phyloP scores from a whole-genome alignment of 2,329 filamentous ascomycete genomes.

The Pseudopyrenochaeta lycopersici region DNA sequence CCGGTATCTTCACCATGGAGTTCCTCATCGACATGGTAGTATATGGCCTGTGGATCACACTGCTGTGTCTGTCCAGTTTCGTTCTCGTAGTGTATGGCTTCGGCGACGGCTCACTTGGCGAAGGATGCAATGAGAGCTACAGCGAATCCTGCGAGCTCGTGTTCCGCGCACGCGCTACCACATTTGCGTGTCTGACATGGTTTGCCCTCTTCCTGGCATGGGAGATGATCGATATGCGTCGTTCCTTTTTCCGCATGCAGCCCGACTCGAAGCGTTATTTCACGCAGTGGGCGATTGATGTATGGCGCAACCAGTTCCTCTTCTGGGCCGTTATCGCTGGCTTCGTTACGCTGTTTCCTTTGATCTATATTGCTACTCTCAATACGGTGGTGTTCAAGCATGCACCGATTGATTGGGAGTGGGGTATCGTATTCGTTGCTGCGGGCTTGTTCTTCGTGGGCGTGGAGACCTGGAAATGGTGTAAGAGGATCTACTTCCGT shows the following conservation, averaged over 20 bases:
- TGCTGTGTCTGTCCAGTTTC: constrained; percentile 45
- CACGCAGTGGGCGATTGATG: constrained; percentile 69
- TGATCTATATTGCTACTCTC: constrained; percentile 72
- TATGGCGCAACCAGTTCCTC: constrained; percentile 76
- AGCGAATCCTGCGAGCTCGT: constrained; percentile 41
- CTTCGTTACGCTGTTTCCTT: constrained; percentile 57
- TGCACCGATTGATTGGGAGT: constrained; percentile 72
- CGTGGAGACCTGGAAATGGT: constrained; percentile 74
- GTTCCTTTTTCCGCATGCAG: constrained; percentile 79
- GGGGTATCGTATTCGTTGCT: constrained; percentile 72
- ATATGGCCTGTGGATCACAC: constrained; percentile 46
- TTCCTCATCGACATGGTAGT: too few relatives aligned
- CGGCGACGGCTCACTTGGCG: constrained; percentile 44
- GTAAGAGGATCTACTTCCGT: too few relatives aligned
- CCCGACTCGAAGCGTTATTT: constrained; percentile 61
- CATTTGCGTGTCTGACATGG: constrained; percentile 79
- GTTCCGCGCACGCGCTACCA: too few relatives aligned
- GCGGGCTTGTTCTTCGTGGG: constrained; percentile 70
- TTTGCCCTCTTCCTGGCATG: constrained; percentile 79
- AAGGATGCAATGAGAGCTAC: constrained; percentile 47
- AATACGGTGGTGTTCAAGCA: constrained; percentile 74
- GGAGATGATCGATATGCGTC: constrained; percentile 78
- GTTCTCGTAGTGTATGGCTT: constrained; percentile 46
- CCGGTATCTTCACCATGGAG: too few relatives aligned
- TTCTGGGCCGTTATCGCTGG: constrained; percentile 56